A percentile compares a stretch with the other conserved stretches of the same genome.
These are phyloP conservation scores for Rickenella mellea DNA, from an alignment of 768 basidiomycete species.

Conservation along the genomic window DNA sequence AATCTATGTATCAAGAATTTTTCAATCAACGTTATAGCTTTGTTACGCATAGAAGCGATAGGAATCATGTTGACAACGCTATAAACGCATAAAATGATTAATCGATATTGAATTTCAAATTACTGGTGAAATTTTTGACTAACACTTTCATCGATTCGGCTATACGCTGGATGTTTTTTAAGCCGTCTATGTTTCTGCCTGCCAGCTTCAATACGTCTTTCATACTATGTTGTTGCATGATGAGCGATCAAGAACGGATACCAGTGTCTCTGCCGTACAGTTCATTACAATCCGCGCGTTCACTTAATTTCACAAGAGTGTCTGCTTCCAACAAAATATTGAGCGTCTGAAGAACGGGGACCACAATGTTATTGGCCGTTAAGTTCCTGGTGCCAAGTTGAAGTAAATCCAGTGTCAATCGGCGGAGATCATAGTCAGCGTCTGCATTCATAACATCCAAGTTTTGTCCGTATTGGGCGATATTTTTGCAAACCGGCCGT, in stretches of 20 bases:
- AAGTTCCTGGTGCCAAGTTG: constrained; percentile 42
- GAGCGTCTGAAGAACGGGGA: constrained; percentile 77
- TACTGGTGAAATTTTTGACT: constrained; percentile 14
- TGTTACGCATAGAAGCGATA: constrained; percentile 34
- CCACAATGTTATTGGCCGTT: constrained; percentile 58
- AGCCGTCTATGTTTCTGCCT: constrained; percentile 49
- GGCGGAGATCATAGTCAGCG: constrained; percentile 34
- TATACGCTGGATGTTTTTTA: constrained; percentile 82
- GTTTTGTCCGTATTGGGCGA: constrained; percentile 45
- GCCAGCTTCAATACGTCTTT: constrained; percentile 43
- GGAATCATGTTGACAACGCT: constrained; percentile 63
- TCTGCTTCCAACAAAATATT: constrained; percentile 66
- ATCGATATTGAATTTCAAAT: background rate
- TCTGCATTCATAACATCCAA: constrained; percentile 33
- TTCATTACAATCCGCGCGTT: no score
- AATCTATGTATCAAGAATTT: constrained; percentile 71
- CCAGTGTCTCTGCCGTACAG: no score
- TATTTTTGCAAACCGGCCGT: constrained; percentile 52
- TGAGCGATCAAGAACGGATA: no score
- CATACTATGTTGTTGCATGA: constrained; percentile 36
- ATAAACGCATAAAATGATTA: constrained; percentile 6
- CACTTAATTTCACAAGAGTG: constrained; percentile 40
- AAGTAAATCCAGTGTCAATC: constrained; percentile 52
- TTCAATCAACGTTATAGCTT: constrained; percentile 34
- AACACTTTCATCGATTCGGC: constrained; percentile 81